Conservation (phyloP, 331 rosid genomes). For the Acacia concinna region DNA sequence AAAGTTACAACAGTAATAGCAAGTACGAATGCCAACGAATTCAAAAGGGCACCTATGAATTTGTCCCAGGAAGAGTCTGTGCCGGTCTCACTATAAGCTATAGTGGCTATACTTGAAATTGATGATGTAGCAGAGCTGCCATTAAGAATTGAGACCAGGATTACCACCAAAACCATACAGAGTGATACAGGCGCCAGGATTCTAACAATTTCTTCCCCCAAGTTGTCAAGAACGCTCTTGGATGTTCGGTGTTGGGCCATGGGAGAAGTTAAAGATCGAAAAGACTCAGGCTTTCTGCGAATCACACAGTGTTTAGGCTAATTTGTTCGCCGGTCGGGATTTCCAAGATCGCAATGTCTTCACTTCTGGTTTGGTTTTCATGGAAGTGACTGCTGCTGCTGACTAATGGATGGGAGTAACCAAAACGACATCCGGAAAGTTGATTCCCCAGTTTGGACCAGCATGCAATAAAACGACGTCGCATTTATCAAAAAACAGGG, state of each 20-base stretch:
- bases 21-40: conserved; percentile 73
- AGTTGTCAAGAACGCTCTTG: conserved; percentile 51
- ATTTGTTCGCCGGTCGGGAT: not conserved
- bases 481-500: not conserved
- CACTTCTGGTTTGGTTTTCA: not conserved
- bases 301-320: not conserved
- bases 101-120: conserved; percentile 57
- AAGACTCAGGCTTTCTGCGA: conserved; percentile 15
- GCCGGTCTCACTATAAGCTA: conserved; percentile 66
- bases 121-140: conserved; percentile 40
- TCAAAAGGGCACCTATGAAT: conserved; percentile 76
- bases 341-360: not conserved
- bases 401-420: not conserved
- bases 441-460: not conserved
- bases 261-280: conserved; percentile 32
- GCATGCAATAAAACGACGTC: not conserved
- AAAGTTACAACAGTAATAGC: conserved; percentile 72
- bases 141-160: conserved; percentile 67
- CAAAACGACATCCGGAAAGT: not conserved
- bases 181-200: conserved; percentile 82
- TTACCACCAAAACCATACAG: conserved; percentile 85
- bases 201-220: conserved; percentile 85
- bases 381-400: not conserved
- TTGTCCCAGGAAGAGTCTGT: conserved; percentile 88
- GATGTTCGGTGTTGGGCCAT: conserved; percentile 66